Conservation (phyloP, 2,329 filamentous ascomycete species). For the Neurospora sp. region DNA sequence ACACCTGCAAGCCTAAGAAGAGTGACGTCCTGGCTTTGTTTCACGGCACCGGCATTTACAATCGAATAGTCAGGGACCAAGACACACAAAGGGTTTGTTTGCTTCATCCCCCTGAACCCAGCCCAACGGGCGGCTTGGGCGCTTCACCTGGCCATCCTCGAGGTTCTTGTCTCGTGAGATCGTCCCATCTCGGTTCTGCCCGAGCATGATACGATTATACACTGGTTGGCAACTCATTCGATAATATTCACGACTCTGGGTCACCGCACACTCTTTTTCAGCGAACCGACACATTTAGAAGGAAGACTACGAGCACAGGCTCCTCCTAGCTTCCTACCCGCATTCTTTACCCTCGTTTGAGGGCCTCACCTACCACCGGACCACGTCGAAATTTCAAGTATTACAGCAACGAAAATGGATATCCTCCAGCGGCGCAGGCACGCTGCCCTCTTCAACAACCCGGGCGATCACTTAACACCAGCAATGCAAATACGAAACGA, state of each 20-base stretch:
- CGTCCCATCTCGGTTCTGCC: not conserved
- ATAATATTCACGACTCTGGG: not conserved
- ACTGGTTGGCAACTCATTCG: not conserved
- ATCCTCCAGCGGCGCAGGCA: constrained; percentile 19
- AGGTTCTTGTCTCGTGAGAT: not conserved
- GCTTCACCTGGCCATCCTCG: not conserved
- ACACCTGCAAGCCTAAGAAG: not conserved
- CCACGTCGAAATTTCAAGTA: not conserved
- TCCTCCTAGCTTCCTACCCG: not conserved
- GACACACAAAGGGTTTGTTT: constrained; percentile 11
- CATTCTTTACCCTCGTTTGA: not conserved
- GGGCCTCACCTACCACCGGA: not conserved
- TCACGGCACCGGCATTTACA: not conserved
- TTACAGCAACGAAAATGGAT: constrained; percentile 20
- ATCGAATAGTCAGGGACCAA: not conserved
- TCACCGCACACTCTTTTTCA: not conserved
- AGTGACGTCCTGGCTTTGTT: constrained; percentile 3
- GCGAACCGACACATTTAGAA: not conserved
- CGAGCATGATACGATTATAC: not conserved
- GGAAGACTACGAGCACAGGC: not conserved
- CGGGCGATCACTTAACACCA: constrained; percentile 1
- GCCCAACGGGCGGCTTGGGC: not conserved
- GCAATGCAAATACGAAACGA: constrained; percentile 8
- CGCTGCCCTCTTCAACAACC: constrained; percentile 14
- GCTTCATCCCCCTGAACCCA: constrained; percentile 1